These are phyloP conservation scores for Ceratocystis cacaofunesta DNA, from an alignment of 2,329 filamentous ascomycete genomes.

Conservation along the genomic window DNA sequence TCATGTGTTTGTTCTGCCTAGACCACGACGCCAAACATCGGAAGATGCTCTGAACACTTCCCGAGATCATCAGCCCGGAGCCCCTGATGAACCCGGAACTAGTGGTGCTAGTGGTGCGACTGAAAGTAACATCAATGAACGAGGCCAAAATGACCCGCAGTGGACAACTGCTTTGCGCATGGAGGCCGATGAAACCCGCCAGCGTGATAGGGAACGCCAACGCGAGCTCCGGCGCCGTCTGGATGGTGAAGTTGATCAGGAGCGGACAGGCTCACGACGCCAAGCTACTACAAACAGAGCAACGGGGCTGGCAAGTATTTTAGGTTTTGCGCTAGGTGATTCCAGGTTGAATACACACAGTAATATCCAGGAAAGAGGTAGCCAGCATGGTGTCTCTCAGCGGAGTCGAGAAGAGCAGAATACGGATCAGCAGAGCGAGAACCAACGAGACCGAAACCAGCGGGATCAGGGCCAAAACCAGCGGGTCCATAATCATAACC, in stretches of 20 bases:
- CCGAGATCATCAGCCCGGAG: not conserved
- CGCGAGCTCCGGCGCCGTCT: not conserved
- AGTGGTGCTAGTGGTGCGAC: not conserved
- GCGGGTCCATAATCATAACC: not conserved
- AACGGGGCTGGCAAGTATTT: not conserved
- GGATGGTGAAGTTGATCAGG: not conserved
- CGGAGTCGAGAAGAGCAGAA: not conserved
- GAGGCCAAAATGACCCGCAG: not conserved
- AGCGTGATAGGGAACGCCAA: constrained; percentile 4
- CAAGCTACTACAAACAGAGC: not conserved
- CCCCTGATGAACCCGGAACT: not conserved
- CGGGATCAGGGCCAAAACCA: not conserved
- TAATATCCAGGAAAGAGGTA: not conserved
- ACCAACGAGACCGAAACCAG: not conserved
- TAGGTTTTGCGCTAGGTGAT: not conserved
- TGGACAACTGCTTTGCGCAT: not conserved
- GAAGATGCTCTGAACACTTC: not conserved
- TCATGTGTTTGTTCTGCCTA: not conserved
- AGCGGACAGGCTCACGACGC: not conserved
- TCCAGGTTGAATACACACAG: not conserved
- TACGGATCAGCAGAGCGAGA: not conserved
- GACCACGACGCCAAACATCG: not conserved
- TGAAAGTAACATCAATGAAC: not conserved
- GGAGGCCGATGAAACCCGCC: not conserved
- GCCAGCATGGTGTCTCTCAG: not conserved